Evolutionary conservation across 495 filamentous ascomycete species (phyloP), one percentile per base, ranked within the genome.

Genomic region (Hypoxylon fuscum): DNA sequence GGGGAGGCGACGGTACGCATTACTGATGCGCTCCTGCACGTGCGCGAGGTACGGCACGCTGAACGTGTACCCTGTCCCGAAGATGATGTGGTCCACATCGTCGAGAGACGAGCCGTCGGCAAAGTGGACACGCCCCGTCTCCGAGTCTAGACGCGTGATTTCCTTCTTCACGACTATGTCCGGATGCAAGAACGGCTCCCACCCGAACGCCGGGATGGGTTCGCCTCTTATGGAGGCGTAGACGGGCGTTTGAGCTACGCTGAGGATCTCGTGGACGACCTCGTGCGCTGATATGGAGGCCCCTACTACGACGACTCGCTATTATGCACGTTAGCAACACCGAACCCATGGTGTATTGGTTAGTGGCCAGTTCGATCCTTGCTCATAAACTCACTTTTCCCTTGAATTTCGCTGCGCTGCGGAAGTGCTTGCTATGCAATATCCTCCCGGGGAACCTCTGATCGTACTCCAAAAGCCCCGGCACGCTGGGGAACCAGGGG

Each of bases 61-160:
- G 76, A 82, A 85, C 10, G 78, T 79, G 55, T 85, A 87, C 0
- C 84, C 83, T 1, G 84, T 86, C 25, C 77, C 84, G 54, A 87
- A 82, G 52, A 87, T 76, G 45, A 88, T 76, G 52, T 85, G 68
- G 58, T 88, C 84, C n/a, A 85, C 77, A 11, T 75, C 70, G 0
- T 77, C 68, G 12, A 83, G 66, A 0, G 59, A 74, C 7, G 74
- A 77, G 10, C 83, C 82, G 47, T 86, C 82, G 46, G 76, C 76
- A 55, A 87, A 85, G 57, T 76, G 62, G 12, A 79, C 57, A 9
- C 72, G 64, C 2, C 79, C 74, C 23, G 74, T 76, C 2, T 71
- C 70, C 2, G 71, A 53, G 18, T 73, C 66, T 2, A 72, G 68
- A 0, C 23, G 60, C 8, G 54, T 49, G 41, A 83, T 79, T 27